These are phyloP conservation scores for Globisporangium nagaii DNA, from an alignment of 352 stramenopile species.

Conservation along the genomic window DNA sequence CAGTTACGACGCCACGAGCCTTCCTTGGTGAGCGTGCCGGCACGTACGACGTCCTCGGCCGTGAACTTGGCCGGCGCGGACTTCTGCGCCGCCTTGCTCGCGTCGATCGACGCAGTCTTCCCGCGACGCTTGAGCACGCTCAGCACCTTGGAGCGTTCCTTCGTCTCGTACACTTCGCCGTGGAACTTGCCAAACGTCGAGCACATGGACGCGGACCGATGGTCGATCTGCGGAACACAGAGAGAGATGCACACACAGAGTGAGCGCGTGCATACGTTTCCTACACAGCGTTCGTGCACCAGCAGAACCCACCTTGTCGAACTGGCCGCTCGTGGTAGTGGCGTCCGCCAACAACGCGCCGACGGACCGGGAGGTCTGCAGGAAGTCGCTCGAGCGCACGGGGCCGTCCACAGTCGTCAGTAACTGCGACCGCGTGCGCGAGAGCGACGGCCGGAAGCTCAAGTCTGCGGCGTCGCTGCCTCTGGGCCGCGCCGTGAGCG, in stretches of 20 bases:
- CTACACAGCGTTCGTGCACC: too few relatives aligned
- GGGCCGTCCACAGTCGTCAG: conserved; percentile 5
- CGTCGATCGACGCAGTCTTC: conserved; percentile 22
- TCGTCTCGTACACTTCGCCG: conserved; percentile 72
- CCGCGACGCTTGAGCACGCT: conserved; percentile 68
- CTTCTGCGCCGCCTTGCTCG: conserved; percentile 10
- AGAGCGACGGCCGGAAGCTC: conserved; percentile 18
- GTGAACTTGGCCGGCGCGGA: conserved; percentile 54
- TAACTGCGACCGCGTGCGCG: conserved; percentile 21
- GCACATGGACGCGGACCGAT: conserved; percentile 25
- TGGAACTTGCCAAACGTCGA: conserved; percentile 69
- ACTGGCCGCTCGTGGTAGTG: not conserved
- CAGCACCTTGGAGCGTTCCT: conserved; percentile 66
- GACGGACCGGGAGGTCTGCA: conserved; percentile 13
- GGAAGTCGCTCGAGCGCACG: conserved; percentile 10
- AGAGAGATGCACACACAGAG: not conserved
- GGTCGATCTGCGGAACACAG: conserved; percentile 2
- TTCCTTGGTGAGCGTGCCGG: conserved; percentile 66
- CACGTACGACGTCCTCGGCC: conserved; percentile 57
- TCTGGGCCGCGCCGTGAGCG: conserved; percentile 30
- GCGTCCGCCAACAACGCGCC: not conserved
- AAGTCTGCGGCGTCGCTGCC: not conserved
- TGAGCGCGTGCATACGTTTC: not conserved
- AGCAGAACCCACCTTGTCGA: conserved; percentile 8
- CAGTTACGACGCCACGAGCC: conserved; percentile 84